These are phyloP conservation scores for Exutisphaerella laricina DNA, from an alignment of 2,329 filamentous ascomycete genomes.

Conservation along the genomic window DNA sequence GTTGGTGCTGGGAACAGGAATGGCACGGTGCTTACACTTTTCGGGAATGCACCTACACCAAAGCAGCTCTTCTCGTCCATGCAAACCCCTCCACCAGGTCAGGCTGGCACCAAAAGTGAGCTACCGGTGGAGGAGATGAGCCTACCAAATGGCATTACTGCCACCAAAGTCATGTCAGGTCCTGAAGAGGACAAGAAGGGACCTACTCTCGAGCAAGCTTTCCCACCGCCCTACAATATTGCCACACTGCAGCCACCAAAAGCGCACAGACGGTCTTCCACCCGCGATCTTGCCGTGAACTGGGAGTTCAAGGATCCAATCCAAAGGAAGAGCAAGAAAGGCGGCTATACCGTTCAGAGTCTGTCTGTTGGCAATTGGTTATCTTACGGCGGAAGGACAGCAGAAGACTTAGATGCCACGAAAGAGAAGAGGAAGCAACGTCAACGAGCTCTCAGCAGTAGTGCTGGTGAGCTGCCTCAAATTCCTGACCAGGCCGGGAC, in stretches of 20 bases:
- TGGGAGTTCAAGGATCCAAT: conserved; percentile 38
- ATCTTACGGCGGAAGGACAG: conserved; percentile 47
- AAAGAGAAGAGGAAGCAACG: conserved; percentile 62
- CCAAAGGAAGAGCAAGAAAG: conserved; percentile 34
- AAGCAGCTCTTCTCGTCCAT: conserved; percentile 84
- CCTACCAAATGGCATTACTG: conserved; percentile 68
- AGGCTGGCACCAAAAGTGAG: conserved; percentile 26
- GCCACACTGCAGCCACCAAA: conserved; percentile 63
- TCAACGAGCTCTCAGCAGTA: conserved; percentile 63
- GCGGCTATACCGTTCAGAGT: conserved; percentile 61
- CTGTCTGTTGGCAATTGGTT: conserved; percentile 63
- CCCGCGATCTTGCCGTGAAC: conserved; percentile 47
- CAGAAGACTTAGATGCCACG: conserved; percentile 50
- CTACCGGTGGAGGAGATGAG: conserved; percentile 54
- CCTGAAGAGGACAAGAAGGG: conserved; percentile 43
- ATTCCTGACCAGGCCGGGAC: conserved; percentile 21
- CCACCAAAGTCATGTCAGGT: conserved; percentile 59
- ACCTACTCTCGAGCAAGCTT: conserved; percentile 66
- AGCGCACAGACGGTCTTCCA: conserved; percentile 63
- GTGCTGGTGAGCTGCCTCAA: conserved; percentile 53
- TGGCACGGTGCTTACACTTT: conserved; percentile 66
- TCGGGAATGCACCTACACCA: conserved; percentile 66
- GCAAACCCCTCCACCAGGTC: conserved; percentile 38
- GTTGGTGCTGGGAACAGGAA: conserved; percentile 30
- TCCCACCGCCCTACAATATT: conserved; percentile 61